These are phyloP conservation scores for Retiboletus flavoniger DNA, from an alignment of 1,284 basidiomycete genomes.

Conservation along the genomic window DNA sequence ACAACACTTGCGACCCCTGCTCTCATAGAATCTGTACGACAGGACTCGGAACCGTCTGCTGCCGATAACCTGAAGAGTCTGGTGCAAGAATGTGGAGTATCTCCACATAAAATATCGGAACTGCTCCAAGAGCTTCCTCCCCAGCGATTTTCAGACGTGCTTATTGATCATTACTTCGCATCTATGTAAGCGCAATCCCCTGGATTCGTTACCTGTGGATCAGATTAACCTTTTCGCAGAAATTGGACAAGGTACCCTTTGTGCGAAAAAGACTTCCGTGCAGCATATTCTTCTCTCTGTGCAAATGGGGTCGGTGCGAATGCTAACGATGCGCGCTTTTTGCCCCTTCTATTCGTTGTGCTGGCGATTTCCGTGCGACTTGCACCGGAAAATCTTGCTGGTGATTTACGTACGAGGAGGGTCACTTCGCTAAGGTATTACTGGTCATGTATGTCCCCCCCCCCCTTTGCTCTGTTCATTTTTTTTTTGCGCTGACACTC, in stretches of 20 bases:
- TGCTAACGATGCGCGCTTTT: slow-evolving; percentile 82
- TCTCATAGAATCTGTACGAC: slow-evolving; percentile 46
- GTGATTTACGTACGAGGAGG: slow-evolving; percentile 71
- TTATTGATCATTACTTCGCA: slow-evolving; percentile 75
- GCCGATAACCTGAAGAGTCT: slow-evolving; percentile 77
- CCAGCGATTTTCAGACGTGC: slow-evolving; percentile 66
- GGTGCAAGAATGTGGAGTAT: slow-evolving; percentile 87
- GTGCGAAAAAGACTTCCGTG: slow-evolving; percentile 82
- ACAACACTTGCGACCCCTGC: slow-evolving; percentile 27
- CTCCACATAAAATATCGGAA: slow-evolving; percentile 84
- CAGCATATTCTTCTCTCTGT: slow-evolving; percentile 79
- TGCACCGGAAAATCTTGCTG: slow-evolving; percentile 81
- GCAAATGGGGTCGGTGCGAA: slow-evolving; percentile 69
- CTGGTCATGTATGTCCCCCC: slow-evolving; percentile 80
- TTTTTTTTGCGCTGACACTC: slow-evolving; percentile 14
- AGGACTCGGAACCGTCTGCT: slow-evolving; percentile 65
- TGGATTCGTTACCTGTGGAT: slow-evolving; percentile 1
- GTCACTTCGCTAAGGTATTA: slow-evolving; percentile 86
- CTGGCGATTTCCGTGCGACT: slow-evolving; percentile 87
- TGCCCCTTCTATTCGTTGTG: slow-evolving; percentile 90
- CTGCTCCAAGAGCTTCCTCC: slow-evolving; percentile 87
- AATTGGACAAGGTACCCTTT: slow-evolving; percentile 96
- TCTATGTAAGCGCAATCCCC: slow-evolving; percentile 55
- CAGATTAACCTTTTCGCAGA: slow-evolving; percentile 41
- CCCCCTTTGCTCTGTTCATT: neutral